Conservation (phyloP, 352 stramenopile species). For the Phytophthora citrophthora region DNA sequence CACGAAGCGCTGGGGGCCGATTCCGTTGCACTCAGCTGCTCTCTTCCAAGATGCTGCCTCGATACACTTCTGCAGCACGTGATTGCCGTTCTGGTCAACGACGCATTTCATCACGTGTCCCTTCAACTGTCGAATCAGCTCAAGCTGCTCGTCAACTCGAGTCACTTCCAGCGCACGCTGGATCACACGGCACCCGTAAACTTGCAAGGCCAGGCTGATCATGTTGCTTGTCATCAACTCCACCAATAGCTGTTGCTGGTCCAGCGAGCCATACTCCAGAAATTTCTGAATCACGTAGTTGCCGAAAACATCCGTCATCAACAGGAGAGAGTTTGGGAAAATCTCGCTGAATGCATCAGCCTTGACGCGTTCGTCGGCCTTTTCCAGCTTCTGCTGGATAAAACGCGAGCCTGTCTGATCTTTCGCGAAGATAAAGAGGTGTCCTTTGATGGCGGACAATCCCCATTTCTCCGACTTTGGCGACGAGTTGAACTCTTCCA, state of each 20-base stretch:
- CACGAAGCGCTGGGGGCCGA: slow-evolving; percentile 42
- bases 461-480: slow-evolving; percentile 85
- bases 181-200: slow-evolving; percentile 97
- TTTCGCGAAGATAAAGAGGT: slow-evolving; percentile 87
- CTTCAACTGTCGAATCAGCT: slow-evolving; percentile 80
- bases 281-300: slow-evolving; percentile 99
- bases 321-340: slow-evolving; percentile 71
- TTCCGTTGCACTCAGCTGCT: slow-evolving; percentile 19
- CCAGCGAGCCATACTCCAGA: slow-evolving; percentile 92
- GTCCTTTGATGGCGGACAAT: slow-evolving; percentile 78
- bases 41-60: slow-evolving; percentile 83
- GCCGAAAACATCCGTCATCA: slow-evolving; percentile 97
- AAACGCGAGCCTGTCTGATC: slow-evolving; percentile 88
- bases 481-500: slow-evolving; percentile 82
- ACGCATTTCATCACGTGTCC: slow-evolving; percentile 93
- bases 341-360: slow-evolving; percentile 84
- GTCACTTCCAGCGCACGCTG: slow-evolving; percentile 93
- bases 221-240: slow-evolving; percentile 93
- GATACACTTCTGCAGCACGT: slow-evolving; percentile 99
- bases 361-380: slow-evolving; percentile 74
- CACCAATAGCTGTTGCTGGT: slow-evolving; percentile 90
- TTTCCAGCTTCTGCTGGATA: slow-evolving; percentile 91
- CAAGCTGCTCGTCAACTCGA: slow-evolving; percentile 72
- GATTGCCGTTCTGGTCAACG: slow-evolving; percentile 98
- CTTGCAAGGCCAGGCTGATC: slow-evolving; percentile 94